Base-by-base conservation (phyloP, 2,329 filamentous ascomycete genomes). In the Fusarium torulosum region DNA sequence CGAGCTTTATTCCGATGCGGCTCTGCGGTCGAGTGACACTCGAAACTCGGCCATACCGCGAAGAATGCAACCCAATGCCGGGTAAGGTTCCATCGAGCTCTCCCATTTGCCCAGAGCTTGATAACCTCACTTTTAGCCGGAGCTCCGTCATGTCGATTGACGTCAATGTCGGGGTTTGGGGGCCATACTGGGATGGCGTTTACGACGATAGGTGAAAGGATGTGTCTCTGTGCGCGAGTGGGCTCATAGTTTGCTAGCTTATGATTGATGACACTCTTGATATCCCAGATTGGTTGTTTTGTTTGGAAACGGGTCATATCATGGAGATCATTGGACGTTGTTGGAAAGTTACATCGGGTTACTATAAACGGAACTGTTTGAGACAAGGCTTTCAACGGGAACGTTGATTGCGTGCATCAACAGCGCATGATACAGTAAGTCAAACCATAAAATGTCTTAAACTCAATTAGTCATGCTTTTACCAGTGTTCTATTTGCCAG, bases 1-100 rank as follows among this genome's bases (percentile, higher is more conserved):
- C 42, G 29, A 37, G 21, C 23, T 62, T 60, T 62, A 60, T 62
- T 37, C 55, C 42, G 41, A 54, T 49, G 59, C 33, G 56, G 49
- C 43, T 63, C 56, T 63, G 57, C 56, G 25, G 23, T 29, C 25
- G 17, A 38, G 19, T 27, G 21, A 44, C 17, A 41, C 20, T 41
- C 23, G 21, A 54, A 43, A 38, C 43, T 49, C 43, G 50, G 43
- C 9, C 20, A 44, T 41, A 31, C 38, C 40, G 33, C 23, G 23
- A 42, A 27, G 15, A 41, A 42, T 61, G 56, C 43, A 38, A 53
- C 55, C 23, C 38, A 41, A 31, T n/a, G 17, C 11, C 21, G 14
- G 38, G 17, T 23, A 31, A 25, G 25, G 19, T 42, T 20, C 45
- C 40, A 50, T 43, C 27, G 17, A 38, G 35, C 23, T 41, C 25